Evolutionary conservation across 352 stramenopile species (phyloP).

Genomic region (Globisporangium orthogonon): DNA sequence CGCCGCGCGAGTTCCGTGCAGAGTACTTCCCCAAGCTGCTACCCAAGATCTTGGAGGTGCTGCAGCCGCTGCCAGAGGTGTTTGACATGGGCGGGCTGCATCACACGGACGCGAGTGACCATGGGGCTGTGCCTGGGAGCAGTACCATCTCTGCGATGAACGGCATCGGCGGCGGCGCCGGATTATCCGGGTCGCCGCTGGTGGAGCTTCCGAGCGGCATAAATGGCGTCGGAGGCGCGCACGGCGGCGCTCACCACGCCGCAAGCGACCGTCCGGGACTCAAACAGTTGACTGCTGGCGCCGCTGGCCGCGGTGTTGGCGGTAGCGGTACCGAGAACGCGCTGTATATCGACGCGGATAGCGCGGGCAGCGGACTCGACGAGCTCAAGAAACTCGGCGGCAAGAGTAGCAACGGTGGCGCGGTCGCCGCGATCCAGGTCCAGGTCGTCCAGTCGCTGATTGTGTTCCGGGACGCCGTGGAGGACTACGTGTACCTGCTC

Average conservation of each 20-base stretch:
- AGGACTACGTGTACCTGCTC: slow-evolving; percentile 93
- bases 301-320: not conserved
- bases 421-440: slow-evolving; percentile 49
- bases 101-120: slow-evolving; percentile 18
- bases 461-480: slow-evolving; percentile 88
- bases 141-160: not conserved
- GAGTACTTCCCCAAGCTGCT: slow-evolving; percentile 87
- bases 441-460: slow-evolving; percentile 87
- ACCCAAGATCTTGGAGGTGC: slow-evolving; percentile 82
- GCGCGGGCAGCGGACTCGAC: slow-evolving; percentile 11
- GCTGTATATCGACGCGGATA: not conserved
- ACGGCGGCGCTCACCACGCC: slow-evolving; percentile 12
- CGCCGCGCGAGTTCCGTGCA: slow-evolving; percentile 68
- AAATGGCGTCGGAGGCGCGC: not conserved
- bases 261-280: not conserved
- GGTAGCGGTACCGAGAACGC: not conserved
- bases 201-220: slow-evolving; percentile 1
- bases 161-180: not conserved
- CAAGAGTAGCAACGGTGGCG: slow-evolving; percentile 14
- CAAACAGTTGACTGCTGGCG: not conserved
- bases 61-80: slow-evolving; percentile 75
- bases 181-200: slow-evolving; percentile 3
- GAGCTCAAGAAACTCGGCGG: slow-evolving; percentile 15
- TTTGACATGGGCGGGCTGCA: slow-evolving; percentile 43
- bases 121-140: slow-evolving; percentile 5